These are phyloP conservation scores for Eucalyptus grandis DNA, from an alignment of 345 rosid genomes.

Conservation along the genomic window DNA sequence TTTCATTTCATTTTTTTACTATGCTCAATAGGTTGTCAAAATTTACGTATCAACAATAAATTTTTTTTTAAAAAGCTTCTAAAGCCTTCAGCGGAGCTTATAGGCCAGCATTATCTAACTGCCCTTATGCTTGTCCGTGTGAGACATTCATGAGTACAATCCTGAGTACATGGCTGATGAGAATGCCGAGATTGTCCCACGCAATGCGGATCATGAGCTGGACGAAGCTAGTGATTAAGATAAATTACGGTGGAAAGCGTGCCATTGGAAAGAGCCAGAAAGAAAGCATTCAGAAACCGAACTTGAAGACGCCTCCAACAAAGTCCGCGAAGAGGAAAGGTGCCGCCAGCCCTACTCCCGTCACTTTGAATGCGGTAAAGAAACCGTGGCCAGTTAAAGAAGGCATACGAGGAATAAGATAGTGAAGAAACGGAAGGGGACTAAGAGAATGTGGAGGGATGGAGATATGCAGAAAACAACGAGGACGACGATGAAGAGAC, in stretches of 20 bases:
- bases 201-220: slow-evolving; percentile 41
- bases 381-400: slow-evolving; percentile 60
- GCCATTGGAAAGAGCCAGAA: slow-evolving; percentile 53
- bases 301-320: slow-evolving; percentile 49
- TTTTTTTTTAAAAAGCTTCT: slow-evolving; percentile 15
- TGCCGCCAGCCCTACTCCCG: slow-evolving; percentile 45
- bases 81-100: slow-evolving; percentile 41
- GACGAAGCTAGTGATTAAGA: slow-evolving; percentile 87
- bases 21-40: no score
- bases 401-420: slow-evolving; percentile 61
- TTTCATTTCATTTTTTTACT: no score
- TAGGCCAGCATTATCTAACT: slow-evolving; percentile 55
- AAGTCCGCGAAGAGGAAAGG: slow-evolving; percentile 49
- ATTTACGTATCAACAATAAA: rapidly evolving
- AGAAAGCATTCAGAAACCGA: slow-evolving; percentile 47
- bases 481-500: slow-evolving; percentile 93
- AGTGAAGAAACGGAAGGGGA: slow-evolving; percentile 88
- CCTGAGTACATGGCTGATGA: slow-evolving; percentile 57
- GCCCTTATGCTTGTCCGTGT: slow-evolving; percentile 81
- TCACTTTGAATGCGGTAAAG: slow-evolving; percentile 23
- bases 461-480: slow-evolving; percentile 59
- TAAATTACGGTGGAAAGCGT: slow-evolving; percentile 37
- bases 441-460: slow-evolving; percentile 69
- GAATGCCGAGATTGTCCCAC: slow-evolving; percentile 36
- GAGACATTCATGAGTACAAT: no score